These are phyloP conservation scores for Phytophthora ramorum DNA, from an alignment of 352 stramenopile species.

Conservation along the genomic window DNA sequence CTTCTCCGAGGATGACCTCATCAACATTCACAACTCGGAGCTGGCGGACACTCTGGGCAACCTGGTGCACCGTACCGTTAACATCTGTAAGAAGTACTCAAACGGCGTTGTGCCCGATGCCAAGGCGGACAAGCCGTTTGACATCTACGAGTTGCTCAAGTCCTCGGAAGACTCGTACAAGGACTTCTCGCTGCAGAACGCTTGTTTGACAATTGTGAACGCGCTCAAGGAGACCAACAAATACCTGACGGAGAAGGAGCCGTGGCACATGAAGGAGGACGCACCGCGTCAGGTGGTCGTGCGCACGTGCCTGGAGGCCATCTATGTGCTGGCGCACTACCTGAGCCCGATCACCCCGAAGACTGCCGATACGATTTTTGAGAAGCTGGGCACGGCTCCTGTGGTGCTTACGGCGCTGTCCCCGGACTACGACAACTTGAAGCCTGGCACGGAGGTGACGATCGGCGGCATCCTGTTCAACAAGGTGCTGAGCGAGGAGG, in stretches of 20 bases:
- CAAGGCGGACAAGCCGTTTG: constrained; percentile 75
- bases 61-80: constrained; percentile 96
- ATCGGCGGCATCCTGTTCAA: constrained; percentile 96
- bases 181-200: constrained; percentile 92
- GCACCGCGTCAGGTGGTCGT: constrained; percentile 92
- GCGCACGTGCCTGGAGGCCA: constrained; percentile 96
- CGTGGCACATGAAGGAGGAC: constrained; percentile 97
- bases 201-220: constrained; percentile 90
- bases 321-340: constrained; percentile 97
- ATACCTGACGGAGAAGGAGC: constrained; percentile 97
- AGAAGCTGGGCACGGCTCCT: constrained; percentile 93
- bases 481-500: constrained; percentile 87
- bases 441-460: constrained; percentile 87
- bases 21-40: constrained; percentile 98
- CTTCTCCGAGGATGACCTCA: constrained; percentile 92
- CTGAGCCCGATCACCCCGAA: constrained; percentile 94
- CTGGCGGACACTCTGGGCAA: constrained; percentile 94
- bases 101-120: constrained; percentile 79
- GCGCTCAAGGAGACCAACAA: constrained; percentile 96
- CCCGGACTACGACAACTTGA: constrained; percentile 93
- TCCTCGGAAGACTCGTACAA: constrained; percentile 92
- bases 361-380: constrained; percentile 93
- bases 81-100: constrained; percentile 97
- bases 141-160: constrained; percentile 86
- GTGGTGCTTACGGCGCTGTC: constrained; percentile 79